These are phyloP conservation scores for Trichophyton benhamiae DNA, from an alignment of 2,329 filamentous ascomycete species.

Conservation along the genomic window DNA sequence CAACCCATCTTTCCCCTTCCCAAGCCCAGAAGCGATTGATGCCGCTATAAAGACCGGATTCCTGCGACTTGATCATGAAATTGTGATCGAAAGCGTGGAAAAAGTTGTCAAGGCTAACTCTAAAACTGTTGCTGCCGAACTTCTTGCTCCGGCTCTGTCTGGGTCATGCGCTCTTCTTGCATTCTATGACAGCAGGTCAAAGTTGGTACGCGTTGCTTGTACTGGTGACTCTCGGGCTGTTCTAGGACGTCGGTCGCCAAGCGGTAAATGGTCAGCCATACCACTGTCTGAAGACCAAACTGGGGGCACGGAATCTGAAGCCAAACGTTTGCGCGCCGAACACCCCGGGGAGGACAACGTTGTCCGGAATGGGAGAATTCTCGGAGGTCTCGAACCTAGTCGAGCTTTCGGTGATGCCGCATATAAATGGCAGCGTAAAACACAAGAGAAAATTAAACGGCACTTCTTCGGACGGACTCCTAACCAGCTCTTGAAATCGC, in stretches of 20 bases:
- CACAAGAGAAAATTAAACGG: conserved; percentile 66
- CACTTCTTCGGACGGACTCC: conserved; percentile 80
- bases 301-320: conserved; percentile 75
- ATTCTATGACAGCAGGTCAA: conserved; percentile 83
- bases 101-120: conserved; percentile 82
- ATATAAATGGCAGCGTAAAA: conserved; percentile 89
- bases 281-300: conserved; percentile 89
- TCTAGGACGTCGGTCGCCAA: conserved; percentile 62
- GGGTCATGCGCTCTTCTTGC: conserved; percentile 94
- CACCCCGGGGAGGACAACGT: conserved; percentile 86
- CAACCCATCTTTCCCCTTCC: conserved; percentile 47
- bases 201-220: conserved; percentile 83
- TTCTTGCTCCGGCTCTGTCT: conserved; percentile 82
- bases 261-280: conserved; percentile 85
- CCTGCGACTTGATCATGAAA: conserved; percentile 77
- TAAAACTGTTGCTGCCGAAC: conserved; percentile 79
- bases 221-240: conserved; percentile 95
- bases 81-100: conserved; percentile 82
- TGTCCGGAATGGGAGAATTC: conserved; percentile 74
- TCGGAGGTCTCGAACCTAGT: conserved; percentile 83
- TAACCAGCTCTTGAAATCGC: conserved; percentile 68
- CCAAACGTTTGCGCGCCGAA: conserved; percentile 64
- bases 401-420: conserved; percentile 91
- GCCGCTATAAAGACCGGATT: conserved; percentile 88
- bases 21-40: conserved; percentile 70